A percentile compares a stretch with the other conserved stretches of the same genome.
phyloP scores from a whole-genome alignment of 23 red algal species.

The Gracilariopsis chorda region DNA sequence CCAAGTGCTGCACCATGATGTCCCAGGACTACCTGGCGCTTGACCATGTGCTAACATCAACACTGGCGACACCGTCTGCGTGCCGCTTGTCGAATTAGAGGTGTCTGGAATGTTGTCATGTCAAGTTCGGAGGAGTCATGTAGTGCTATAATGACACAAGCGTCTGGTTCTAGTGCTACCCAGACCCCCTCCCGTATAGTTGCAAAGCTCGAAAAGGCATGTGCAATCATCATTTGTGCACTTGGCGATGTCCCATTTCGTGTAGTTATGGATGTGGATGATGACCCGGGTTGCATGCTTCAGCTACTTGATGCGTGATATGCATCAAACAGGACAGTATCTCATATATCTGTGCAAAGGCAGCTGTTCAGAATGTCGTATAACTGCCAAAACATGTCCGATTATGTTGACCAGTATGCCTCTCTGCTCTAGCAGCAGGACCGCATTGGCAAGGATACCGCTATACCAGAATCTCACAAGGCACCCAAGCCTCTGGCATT shows the following conservation, averaged over 20 bases:
- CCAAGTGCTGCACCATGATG: too few relatives aligned
- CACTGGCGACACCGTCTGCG: too few relatives aligned
- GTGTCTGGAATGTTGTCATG: too few relatives aligned
- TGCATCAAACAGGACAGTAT: background rate
- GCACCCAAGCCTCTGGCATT: background rate
- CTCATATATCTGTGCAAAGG: background rate
- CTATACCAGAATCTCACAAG: background rate
- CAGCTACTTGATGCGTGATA: constrained; percentile 19
- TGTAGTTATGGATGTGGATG: constrained; percentile 28
- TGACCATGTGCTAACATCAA: too few relatives aligned
- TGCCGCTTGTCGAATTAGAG: too few relatives aligned
- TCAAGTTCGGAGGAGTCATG: too few relatives aligned
- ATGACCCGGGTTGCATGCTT: background rate
- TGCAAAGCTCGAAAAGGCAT: constrained; percentile 1
- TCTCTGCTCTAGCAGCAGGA: constrained; percentile 1
- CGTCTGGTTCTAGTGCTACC: too few relatives aligned
- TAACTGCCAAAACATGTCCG: constrained; percentile 15
- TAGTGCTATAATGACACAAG: too few relatives aligned
- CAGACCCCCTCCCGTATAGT: background rate
- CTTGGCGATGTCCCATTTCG: constrained; percentile 12
- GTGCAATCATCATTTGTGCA: background rate
- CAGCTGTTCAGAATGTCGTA: constrained; percentile 29
- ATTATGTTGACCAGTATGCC: constrained; percentile 16
- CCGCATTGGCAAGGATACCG: background rate
- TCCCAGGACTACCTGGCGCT: too few relatives aligned